A percentile compares a stretch with the other conserved stretches of the same genome.
Conservation (phyloP, 805 yeast species). For the Wickerhamomyces canadensis region DNA sequence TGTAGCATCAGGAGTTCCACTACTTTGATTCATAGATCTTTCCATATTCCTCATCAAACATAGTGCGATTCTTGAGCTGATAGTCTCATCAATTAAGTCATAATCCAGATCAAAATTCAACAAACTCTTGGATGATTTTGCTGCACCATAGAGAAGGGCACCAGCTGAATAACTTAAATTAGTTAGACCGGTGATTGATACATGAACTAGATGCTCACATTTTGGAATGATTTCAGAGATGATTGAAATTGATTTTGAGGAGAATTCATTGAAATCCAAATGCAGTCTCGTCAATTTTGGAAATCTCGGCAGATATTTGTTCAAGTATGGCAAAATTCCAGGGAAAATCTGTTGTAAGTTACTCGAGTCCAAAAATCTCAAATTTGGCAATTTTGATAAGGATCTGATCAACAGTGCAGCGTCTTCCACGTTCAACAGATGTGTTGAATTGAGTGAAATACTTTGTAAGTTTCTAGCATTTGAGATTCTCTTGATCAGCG, state of each 20-base stretch:
- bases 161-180: slow-evolving; percentile 52
- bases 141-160: slow-evolving; percentile 62
- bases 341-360: slow-evolving; percentile 67
- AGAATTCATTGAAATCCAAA: slow-evolving; percentile 61
- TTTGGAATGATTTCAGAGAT: slow-evolving; percentile 66
- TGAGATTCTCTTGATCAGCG: slow-evolving; percentile 18
- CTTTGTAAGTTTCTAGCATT: slow-evolving; percentile 30
- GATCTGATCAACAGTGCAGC: slow-evolving; percentile 43
- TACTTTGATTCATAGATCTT: slow-evolving; percentile 35
- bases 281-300: slow-evolving; percentile 60
- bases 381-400: slow-evolving; percentile 47
- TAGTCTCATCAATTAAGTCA: slow-evolving; percentile 51
- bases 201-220: slow-evolving; percentile 58
- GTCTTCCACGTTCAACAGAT: slow-evolving; percentile 46
- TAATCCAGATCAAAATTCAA: slow-evolving; percentile 65
- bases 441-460: slow-evolving; percentile 62
- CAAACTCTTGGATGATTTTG: slow-evolving; percentile 59
- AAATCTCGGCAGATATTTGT: slow-evolving; percentile 64
- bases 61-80: slow-evolving; percentile 69
- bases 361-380: slow-evolving; percentile 73
- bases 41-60: slow-evolving; percentile 84
- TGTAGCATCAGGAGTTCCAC: slow-evolving; percentile 20
- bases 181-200: slow-evolving; percentile 63
- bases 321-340: slow-evolving; percentile 47
- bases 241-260: slow-evolving; percentile 48